Base-by-base conservation (phyloP, 2,329 filamentous ascomycete genomes). In the Cordyceps javanica region DNA sequence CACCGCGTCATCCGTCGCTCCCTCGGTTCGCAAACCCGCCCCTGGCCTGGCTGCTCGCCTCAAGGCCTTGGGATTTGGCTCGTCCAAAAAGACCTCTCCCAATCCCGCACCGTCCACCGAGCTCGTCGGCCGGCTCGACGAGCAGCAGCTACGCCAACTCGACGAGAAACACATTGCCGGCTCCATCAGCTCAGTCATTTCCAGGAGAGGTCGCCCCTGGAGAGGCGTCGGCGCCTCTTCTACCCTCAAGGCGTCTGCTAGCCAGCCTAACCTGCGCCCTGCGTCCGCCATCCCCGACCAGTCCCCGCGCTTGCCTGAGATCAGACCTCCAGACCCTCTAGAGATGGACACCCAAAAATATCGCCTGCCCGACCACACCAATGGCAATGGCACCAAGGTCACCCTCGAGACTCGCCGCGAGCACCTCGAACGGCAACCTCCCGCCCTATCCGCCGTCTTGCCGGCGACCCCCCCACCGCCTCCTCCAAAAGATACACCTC, bases 301-400 rank as follows among this genome's bases (percentile, higher is more conserved):
- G 61, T 60, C 66, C 44, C 74, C 60, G 64, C 72, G 63, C 50
- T 71, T 83, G 49, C 80, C 80, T 39, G 78, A 82, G 73, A 86
- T 79, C 69, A 74, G 68, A 64, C 72, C 74, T 36, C 66, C 73
- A 16, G 73, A 77, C 55, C 77, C 77, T 59, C 66, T 84, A 70
- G 80, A 81, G 62, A 85, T 88, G 80, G 88, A 91, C 72, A 86
- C 82, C 58, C 81, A 88, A 68, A 90, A 91, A 71, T 91, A 90
- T 68, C 82, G 85, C 45, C 74, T 90, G 69, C 87, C 88, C 57
- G 87, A 91, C 70, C 82, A 86, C 68, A 81, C 76, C 54, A 86
- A 85, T 72, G 79, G 83, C 72, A 82, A 90, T 77, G 83, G 84
- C 72, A 80, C 84, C 69, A 86, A 87, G 68, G 79, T 78, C 41